phyloP scores from a whole-genome alignment of 2,329 filamentous ascomycete genomes.

The Aspergillus sp. region DNA sequence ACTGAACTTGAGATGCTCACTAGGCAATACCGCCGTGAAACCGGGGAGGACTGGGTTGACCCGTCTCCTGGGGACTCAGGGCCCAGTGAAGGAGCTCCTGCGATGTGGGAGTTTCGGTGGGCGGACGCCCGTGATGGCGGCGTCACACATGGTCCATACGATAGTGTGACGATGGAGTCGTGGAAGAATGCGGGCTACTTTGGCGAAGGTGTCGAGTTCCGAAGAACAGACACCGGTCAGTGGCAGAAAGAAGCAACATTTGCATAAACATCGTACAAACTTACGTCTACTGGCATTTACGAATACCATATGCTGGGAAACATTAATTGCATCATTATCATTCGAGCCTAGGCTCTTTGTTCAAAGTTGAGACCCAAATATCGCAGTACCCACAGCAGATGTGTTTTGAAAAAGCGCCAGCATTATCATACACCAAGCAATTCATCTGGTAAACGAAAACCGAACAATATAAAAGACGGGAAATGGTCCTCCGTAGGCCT shows the following conservation, averaged over 20 bases:
- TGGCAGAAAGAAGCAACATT: conserved; percentile 60
- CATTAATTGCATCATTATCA: conserved; percentile 27
- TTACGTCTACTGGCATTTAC: conserved; percentile 14
- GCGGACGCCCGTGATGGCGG: conserved; percentile 80
- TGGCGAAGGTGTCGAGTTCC: conserved; percentile 79
- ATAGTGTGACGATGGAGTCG: conserved; percentile 79
- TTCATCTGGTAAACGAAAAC: conserved; percentile 30
- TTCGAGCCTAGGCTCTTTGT: conserved; percentile 21
- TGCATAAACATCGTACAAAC: conserved; percentile 41
- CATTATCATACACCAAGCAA: conserved; percentile 43
- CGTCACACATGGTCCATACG: conserved; percentile 81
- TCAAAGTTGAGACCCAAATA: conserved; percentile 25
- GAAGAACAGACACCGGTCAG: conserved; percentile 55
- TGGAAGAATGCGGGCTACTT: conserved; percentile 96
- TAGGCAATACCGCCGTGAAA: conserved; percentile 79
- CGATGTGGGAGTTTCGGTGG: conserved; percentile 91
- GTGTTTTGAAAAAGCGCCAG: conserved; percentile 37
- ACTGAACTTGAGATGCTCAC: conserved; percentile 80
- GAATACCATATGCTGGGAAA: conserved; percentile 12
- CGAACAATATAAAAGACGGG: conserved; percentile 20
- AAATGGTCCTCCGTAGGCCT: conserved; percentile 12
- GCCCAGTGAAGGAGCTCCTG: conserved; percentile 35
- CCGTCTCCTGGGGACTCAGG: conserved; percentile 36
- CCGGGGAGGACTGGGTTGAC: conserved; percentile 80
- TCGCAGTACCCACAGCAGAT: conserved; percentile 25